A percentile compares a stretch with the other conserved stretches of the same genome.
Conservation (phyloP, 345 rosid species). For the Linum tenue region DNA sequence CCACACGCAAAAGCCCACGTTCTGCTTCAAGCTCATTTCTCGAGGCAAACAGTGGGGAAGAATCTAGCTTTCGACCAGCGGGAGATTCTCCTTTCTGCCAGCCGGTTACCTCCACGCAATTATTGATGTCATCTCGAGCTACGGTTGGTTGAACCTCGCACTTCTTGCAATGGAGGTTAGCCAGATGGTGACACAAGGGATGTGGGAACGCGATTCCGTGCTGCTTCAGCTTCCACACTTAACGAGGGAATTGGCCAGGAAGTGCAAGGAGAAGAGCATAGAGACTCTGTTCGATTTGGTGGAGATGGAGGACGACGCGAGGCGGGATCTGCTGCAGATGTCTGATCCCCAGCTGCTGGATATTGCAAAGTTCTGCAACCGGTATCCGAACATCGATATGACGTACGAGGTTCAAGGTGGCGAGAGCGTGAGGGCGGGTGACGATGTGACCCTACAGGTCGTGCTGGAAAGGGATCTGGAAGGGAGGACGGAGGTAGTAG, state of each 20-base stretch:
- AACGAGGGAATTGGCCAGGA: conserved; percentile 70
- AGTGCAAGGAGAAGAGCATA: conserved; percentile 65
- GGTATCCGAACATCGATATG: conserved; percentile 75
- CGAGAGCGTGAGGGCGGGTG: conserved; percentile 49
- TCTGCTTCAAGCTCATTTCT: conserved; percentile 88
- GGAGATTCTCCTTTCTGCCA: conserved; percentile 65
- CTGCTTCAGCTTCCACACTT: conserved; percentile 88
- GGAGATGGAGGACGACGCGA: conserved; percentile 88
- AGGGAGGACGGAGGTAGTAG: conserved; percentile 65
- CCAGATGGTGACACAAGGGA: conserved; percentile 94
- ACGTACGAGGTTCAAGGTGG: conserved; percentile 50
- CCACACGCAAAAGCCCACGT: conserved; percentile 88
- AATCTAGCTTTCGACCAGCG: conserved; percentile 70
- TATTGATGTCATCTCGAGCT: conserved; percentile 87
- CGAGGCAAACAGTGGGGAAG: conserved; percentile 67
- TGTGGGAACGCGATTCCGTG: conserved; percentile 95
- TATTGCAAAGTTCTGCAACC: conserved; percentile 77
- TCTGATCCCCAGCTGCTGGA: conserved; percentile 55
- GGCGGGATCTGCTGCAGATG: conserved; percentile 69
- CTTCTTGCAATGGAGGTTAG: conserved; percentile 85
- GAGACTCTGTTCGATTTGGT: conserved; percentile 76
- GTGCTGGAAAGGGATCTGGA: conserved; percentile 67
- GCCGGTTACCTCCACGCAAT: conserved; percentile 81
- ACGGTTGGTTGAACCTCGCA: conserved; percentile 88
- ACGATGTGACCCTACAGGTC: conserved; percentile 54